Evolutionary conservation across 768 basidiomycete genomes (phyloP).

Genomic region (Suillus placidus): DNA sequence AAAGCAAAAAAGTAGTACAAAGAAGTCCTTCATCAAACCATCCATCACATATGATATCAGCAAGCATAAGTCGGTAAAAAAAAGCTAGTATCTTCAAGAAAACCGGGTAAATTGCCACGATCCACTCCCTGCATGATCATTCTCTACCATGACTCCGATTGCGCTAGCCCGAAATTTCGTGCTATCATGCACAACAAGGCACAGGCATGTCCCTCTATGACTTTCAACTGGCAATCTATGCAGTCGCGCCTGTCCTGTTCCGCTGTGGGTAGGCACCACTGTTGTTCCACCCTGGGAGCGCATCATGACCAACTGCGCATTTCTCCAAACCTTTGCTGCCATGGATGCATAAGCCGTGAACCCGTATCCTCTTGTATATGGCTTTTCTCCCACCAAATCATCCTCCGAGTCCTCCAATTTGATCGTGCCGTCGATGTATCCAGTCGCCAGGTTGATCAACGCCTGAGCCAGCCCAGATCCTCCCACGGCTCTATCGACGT

Average conservation of each 20-base stretch:
- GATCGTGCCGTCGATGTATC: conserved; percentile 6
- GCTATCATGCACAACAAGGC: conserved; percentile 9
- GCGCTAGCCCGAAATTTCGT: conserved; percentile 10
- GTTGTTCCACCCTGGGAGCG: conserved; percentile 11
- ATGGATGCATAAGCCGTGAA: conserved; percentile 11
- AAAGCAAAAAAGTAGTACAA: background rate
- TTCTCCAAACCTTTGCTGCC: conserved; percentile 10
- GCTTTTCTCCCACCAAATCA: conserved; percentile 10
- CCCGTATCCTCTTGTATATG: conserved; percentile 9
- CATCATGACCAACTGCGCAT: conserved; percentile 7
- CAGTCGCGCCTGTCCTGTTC: conserved; percentile 9
- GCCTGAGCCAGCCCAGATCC: conserved; percentile 9
- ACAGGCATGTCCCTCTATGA: conserved; percentile 3
- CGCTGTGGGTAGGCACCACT: conserved; percentile 7
- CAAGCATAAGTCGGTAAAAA: background rate
- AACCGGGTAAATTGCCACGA: conserved; percentile 11
- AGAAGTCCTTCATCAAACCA: background rate
- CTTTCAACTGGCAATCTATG: conserved; percentile 11
- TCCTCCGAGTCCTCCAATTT: background rate
- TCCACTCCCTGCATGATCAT: conserved; percentile 8
- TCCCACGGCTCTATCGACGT: conserved; percentile 5
- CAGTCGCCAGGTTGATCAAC: conserved; percentile 5
- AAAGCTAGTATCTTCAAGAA: conserved; percentile 7
- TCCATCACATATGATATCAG: background rate
- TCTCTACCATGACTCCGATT: conserved; percentile 10